Percentiles rank a stretch among this genome's conserved stretches.
Evolutionary conservation across 2,329 filamentous ascomycete genomes (phyloP).

Genomic region (Aspergillus thermomutatus): DNA sequence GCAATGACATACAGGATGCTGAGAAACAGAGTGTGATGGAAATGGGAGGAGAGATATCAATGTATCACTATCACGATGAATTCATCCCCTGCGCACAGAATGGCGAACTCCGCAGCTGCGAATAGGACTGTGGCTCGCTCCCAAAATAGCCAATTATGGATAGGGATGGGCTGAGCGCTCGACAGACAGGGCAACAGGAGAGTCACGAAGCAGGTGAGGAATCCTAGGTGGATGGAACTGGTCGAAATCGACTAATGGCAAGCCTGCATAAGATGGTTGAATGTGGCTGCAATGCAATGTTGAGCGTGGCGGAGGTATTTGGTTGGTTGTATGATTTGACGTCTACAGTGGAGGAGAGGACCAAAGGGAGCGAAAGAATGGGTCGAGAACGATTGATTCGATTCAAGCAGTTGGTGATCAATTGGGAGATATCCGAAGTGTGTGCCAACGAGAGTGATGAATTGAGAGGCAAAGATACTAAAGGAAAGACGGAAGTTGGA

Average conservation of each 20-base stretch:
- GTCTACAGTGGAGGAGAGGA: neutral
- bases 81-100: neutral
- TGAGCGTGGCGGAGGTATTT: neutral
- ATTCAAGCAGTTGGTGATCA: neutral
- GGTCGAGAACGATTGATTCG: neutral
- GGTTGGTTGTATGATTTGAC: neutral
- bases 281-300: neutral
- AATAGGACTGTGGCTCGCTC: neutral
- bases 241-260: neutral
- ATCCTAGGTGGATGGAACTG: neutral
- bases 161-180: neutral
- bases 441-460: neutral
- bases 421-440: neutral
- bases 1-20: neutral
- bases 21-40: neutral
- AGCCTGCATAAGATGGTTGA: neutral
- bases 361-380: neutral
- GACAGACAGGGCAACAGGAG: neutral
- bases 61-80: neutral
- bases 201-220: neutral
- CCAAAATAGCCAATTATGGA: neutral
- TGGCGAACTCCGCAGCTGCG: neutral
- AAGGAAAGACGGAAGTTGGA: neutral
- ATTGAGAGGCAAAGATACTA: neutral
- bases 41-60: neutral